A percentile compares a stretch with the other conserved stretches of the same genome.
Conservation (phyloP, 495 filamentous ascomycete species). For the Aspergillus ellipticus region DNA sequence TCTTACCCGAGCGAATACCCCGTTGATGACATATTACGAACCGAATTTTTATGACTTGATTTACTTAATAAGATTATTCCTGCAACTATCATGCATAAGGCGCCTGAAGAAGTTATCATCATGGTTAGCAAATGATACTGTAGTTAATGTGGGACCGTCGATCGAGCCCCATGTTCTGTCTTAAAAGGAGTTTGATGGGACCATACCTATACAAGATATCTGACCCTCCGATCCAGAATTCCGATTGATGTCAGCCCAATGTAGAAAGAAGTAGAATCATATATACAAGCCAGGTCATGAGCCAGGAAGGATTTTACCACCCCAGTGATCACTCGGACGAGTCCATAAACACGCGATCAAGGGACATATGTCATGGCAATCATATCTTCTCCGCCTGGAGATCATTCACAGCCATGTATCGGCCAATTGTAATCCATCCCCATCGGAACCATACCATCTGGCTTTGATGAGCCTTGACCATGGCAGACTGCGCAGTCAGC, state of each 20-base stretch:
- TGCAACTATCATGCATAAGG: background rate
- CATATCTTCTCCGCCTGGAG: conserved; percentile 57
- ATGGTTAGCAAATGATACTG: background rate
- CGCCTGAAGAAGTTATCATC: background rate
- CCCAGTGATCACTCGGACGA: background rate
- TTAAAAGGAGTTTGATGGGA: background rate
- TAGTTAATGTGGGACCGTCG: background rate
- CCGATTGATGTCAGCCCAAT: background rate
- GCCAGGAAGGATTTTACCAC: background rate
- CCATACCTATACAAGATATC: background rate
- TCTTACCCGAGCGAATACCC: background rate
- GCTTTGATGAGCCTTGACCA: conserved; percentile 83
- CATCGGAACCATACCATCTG: conserved; percentile 99
- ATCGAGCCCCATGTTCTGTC: background rate
- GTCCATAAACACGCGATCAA: background rate
- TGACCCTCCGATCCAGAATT: background rate
- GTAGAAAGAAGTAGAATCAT: background rate
- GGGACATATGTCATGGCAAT: background rate
- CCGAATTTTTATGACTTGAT: background rate
- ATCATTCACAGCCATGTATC: conserved; percentile 97
- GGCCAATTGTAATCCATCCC: conserved; percentile 86
- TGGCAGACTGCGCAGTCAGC: conserved; percentile 72
- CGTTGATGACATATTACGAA: background rate
- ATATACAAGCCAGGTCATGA: background rate
- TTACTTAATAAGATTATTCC: background rate